Base-by-base conservation (phyloP, 2,329 filamentous ascomycete genomes). In the Trichophyton equinum region DNA sequence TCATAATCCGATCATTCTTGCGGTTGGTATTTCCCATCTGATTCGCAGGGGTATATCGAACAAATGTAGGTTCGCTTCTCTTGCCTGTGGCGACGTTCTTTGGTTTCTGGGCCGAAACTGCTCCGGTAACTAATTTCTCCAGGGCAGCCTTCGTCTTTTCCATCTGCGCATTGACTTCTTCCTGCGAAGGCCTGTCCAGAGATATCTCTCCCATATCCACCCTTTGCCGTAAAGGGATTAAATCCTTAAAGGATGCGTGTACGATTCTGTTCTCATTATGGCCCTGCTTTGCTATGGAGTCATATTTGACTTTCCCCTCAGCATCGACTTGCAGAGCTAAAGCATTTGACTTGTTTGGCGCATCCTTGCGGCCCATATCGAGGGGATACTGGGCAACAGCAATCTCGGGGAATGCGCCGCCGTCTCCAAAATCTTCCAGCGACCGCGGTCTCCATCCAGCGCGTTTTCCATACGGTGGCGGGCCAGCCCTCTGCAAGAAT, bases 1-100 rank as follows among this genome's bases (percentile, higher is more conserved):
- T 97, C 84, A 99, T 95, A 66, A 99, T 96, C 13, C 94, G 86
- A 69, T 97, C 91, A 68, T 91, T 89, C 77, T 96, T 95, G 74
- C 86, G 87, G 44, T 83, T 85, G 25, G 79, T 83, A 72, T 91
- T 89, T 11, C 94, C 94, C 90, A 99, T 96, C 77, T 99, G 94
- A 68, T 94, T 92, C 47, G 91, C 89, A 3, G 94, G 94, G 15
- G 91, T 97, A 71, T 99, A 99, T 65, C 90, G 84, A 62, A 99
- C 94, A 73, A 91, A 99, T 0, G 92, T 97, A 4, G 94, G 85
- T 62, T 96, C 92, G 61, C 87, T 86, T 65, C 88, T 82, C 57
- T 83, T 81, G n/a, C 85, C 86, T 6, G 87, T 84, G 68, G 91
- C 91, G 68, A 97, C 85, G 67, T 91, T 96, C 79, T 99, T 99